Percentiles rank a stretch among this genome's conserved stretches.
These are phyloP conservation scores for Penicillium carneum DNA, from an alignment of 2,329 filamentous ascomycete species.

Conservation along the genomic window DNA sequence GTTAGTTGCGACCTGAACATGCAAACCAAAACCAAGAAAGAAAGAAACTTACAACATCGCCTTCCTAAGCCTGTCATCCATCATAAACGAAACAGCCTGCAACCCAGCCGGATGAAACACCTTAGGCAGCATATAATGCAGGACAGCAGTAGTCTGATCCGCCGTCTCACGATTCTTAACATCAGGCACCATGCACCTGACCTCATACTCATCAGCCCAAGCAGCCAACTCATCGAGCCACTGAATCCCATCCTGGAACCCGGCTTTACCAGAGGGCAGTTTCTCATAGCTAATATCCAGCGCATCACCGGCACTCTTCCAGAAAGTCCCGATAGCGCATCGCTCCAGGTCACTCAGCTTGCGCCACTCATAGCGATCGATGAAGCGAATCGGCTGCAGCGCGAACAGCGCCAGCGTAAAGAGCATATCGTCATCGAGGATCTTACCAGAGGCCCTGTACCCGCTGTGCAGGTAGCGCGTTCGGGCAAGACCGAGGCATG, in stretches of 20 bases:
- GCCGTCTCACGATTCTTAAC: constrained; percentile 61
- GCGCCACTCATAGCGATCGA: constrained; percentile 74
- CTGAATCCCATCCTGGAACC: constrained; percentile 60
- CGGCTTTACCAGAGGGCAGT: constrained; percentile 52
- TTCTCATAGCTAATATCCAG: constrained; percentile 66
- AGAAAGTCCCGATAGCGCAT: constrained; percentile 72
- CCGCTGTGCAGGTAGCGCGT: constrained; percentile 69
- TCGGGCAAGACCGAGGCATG: constrained; percentile 63
- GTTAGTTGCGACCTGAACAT: background rate
- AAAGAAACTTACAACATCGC: constrained; percentile 66
- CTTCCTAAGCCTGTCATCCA: constrained; percentile 69
- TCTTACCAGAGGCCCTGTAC: constrained; percentile 66
- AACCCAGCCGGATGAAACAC: constrained; percentile 56
- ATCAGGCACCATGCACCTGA: constrained; percentile 63
- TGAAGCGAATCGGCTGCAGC: constrained; percentile 69
- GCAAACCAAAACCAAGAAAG: too few relatives aligned
- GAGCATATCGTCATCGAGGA: constrained; percentile 68
- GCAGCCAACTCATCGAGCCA: constrained; percentile 60
- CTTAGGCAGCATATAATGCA: constrained; percentile 64
- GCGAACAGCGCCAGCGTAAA: constrained; percentile 72
- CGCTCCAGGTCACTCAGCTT: constrained; percentile 69
- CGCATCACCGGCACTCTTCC: constrained; percentile 74
- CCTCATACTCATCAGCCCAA: constrained; percentile 67
- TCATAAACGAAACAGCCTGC: constrained; percentile 64
- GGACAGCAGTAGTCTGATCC: constrained; percentile 65